Evolutionary conservation across 345 rosid genomes (phyloP).

Genomic region (Dipteronia dyeriana): DNA sequence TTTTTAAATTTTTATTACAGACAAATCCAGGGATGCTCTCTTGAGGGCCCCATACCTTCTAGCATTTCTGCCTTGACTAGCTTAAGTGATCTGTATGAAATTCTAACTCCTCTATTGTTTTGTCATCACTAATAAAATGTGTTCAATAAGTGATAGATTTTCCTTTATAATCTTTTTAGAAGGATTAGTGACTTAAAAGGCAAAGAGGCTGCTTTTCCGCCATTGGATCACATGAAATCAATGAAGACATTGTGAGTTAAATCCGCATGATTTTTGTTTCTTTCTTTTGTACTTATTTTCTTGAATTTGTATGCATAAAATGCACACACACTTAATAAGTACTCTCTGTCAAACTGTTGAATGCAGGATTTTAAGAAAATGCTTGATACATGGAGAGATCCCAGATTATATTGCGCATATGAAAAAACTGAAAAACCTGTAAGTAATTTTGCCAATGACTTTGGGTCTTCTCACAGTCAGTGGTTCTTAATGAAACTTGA

Average conservation of each 20-base stretch:
- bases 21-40: conserved; percentile 72
- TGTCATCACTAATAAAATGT: conserved; percentile 1
- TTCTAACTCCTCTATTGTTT: conserved; percentile 10
- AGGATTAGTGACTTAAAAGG: conserved; percentile 83
- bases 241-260: conserved; percentile 76
- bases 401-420: conserved; percentile 59
- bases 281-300: conserved; percentile 1
- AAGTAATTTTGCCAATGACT: conserved; percentile 31
- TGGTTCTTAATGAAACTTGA: neutral
- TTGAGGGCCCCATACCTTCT: conserved; percentile 81
- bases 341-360: conserved; percentile 7
- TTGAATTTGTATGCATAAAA: neutral
- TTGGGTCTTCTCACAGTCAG: neutral
- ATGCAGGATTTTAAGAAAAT: conserved; percentile 67
- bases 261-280: conserved; percentile 1
- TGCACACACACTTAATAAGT: neutral
- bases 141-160: conserved; percentile 1
- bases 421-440: conserved; percentile 72
- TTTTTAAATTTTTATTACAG: conserved; percentile 39
- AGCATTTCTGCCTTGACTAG: conserved; percentile 59
- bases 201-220: conserved; percentile 55
- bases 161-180: conserved; percentile 38
- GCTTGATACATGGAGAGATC: conserved; percentile 60
- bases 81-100: conserved; percentile 73
- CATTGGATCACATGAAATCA: conserved; percentile 46